Percentiles rank a stretch among this genome's conserved stretches.
phyloP scores from a whole-genome alignment of 805 yeast species.

The Saccharomycopsis olivae region DNA sequence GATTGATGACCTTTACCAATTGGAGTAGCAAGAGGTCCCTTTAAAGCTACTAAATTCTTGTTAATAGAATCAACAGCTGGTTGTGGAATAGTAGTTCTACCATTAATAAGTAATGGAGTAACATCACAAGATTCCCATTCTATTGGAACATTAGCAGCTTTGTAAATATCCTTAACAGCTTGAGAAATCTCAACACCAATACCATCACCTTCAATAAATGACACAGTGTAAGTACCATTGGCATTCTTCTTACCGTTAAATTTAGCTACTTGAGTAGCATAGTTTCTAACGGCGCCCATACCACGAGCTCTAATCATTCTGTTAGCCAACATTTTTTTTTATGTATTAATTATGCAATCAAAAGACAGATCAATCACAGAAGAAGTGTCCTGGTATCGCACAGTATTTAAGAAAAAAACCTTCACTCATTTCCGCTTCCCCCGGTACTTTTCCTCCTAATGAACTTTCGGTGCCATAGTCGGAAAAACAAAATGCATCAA shows the following conservation, averaged over 20 bases:
- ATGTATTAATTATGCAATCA: too few species aligned
- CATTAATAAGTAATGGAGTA: constrained; percentile 83
- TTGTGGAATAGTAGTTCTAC: constrained; percentile 87
- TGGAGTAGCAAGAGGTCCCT: constrained; percentile 98
- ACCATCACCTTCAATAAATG: constrained; percentile 98
- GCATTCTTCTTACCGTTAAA: constrained; percentile 54
- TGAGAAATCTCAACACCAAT: constrained; percentile 92
- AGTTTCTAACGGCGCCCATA: too few species aligned
- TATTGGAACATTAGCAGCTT: constrained; percentile 91
- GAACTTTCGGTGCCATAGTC: too few species aligned
- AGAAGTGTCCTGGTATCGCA: background rate
- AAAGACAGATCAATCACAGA: background rate
- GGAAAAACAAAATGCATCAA: too few species aligned
- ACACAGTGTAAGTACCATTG: constrained; percentile 84
- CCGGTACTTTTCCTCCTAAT: too few species aligned
- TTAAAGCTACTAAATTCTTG: constrained; percentile 87
- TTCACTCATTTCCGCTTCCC: too few species aligned
- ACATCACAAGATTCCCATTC: constrained; percentile 97
- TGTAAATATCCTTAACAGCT: constrained; percentile 85
- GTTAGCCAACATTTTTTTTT: too few species aligned
- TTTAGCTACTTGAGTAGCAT: constrained; percentile 47
- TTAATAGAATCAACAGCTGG: constrained; percentile 88
- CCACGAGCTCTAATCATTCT: too few species aligned
- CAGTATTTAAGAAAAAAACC: too few species aligned
- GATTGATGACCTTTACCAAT: constrained; percentile 98